Base-by-base conservation (phyloP, 202 grass and related monocot species). In the Panicum virgatum region DNA sequence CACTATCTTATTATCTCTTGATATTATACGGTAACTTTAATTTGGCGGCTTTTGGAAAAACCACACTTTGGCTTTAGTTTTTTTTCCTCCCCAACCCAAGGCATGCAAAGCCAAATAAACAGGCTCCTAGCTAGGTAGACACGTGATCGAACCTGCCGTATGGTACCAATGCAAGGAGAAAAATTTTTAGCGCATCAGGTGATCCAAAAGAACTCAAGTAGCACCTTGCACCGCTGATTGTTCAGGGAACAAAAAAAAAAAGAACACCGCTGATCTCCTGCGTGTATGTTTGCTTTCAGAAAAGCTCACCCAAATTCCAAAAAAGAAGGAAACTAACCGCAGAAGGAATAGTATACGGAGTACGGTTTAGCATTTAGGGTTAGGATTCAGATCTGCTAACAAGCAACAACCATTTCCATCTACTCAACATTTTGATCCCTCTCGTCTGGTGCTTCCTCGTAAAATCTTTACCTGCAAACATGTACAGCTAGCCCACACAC, bases 1-100 rank as follows among this genome's bases (percentile, higher is more conserved):
- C 48, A 73, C 48, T 73, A 54, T 22, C 48, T 5, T 53, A 9
- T 73, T 73, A 54, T 73, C 48, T 54, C 32, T 14, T n/a, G 30
- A 3, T 74, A 74, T 74, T 74, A 74, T 74, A 74, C 19, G 11
- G 46, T 54, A 38, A 11, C 29, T 54, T 73, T 73, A 11, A 18
- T 54, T 73, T 73, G 48, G 19, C 11, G 12, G 30, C 48, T 23
- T 73, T 54, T 73, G 48, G 32, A 53, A 73, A 73, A 73, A 23
- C 47, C 29, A 38, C 9, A 34, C 46, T n/a, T 53, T n/a, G 47
- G 18, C 69, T 37, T 53, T 73, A 22, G 4, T 12, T 12, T 52
- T n/a, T n/a, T 8, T 18, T 52, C 26, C 0, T 51, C 25, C 12
- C 0, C 22, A 9, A 25, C 22, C 22, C 10, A 58, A 12, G 7